Base-by-base conservation (phyloP, 1,284 basidiomycete species). In the Fomitopsis schrenkii region DNA sequence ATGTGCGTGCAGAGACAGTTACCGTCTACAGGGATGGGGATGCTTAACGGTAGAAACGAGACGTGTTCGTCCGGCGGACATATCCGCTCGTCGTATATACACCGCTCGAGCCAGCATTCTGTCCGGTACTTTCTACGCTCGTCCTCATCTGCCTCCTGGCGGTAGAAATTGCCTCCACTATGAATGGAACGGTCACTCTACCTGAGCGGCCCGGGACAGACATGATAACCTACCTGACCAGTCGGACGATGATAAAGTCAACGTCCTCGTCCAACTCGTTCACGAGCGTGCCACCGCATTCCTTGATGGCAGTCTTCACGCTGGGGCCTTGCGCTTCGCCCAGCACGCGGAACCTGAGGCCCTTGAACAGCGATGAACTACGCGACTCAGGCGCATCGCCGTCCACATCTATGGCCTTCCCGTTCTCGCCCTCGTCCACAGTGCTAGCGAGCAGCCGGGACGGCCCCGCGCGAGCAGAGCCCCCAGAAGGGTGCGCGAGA, bases 101-200 rank as follows among this genome's bases (percentile, higher is more conserved):
- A 93, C 57, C 83, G 82, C 71, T 93, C 91, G 0, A 93, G 76
- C 91, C 91, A 93, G 67, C 90, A 93, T 70, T 93, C 91, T 0
- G 91, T 93, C 45, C 91, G 80, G 68, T 86, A 90, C 67, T 86
- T 87, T 0, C 64, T 60, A 45, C 80, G 80, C 63, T 77, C 67
- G 1, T 53, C 35, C 14, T 76, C 73, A 57, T 85, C 81, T 4
- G 71, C 67, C 66, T 89, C 87, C 26, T 80, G 77, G 5, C 72
- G 75, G 66, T 79, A 89, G 10, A 90, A 65, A 62, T 83, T 83
- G 65, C 86, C 88, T 36, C 87, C 88, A 66, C 88, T 90, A 54
- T 19, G 59, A 33, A 17, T 5, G 41, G 26, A 41, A 17, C 12
- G 28, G 17, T 50, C 5, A 55, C 10, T 42, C 9, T 33, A 30